These are phyloP conservation scores for Blastobotrys robertii DNA, from an alignment of 805 yeast species.

Conservation along the genomic window DNA sequence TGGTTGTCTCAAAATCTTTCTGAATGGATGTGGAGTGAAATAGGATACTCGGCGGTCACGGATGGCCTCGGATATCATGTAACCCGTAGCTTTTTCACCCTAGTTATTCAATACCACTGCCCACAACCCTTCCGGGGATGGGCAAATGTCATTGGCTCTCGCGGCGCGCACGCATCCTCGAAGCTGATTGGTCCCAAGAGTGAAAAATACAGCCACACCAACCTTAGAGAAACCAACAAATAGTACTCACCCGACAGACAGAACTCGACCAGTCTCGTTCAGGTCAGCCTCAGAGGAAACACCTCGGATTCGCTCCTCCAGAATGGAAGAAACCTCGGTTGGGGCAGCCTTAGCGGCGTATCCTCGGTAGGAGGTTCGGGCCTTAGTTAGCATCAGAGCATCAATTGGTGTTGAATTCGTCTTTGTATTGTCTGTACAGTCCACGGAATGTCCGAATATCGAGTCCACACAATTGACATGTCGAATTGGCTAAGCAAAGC, in stretches of 20 bases:
- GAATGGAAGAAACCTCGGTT: constrained; percentile 97
- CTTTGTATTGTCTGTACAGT: background rate
- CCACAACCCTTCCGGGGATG: background rate
- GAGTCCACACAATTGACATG: too few relatives aligned
- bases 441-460: background rate
- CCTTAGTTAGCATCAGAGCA: constrained; percentile 8
- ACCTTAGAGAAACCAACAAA: constrained; percentile 1
- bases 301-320: constrained; percentile 99
- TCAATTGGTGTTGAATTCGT: background rate
- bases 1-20: too few relatives aligned
- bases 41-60: too few relatives aligned
- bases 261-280: constrained; percentile 98
- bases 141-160: background rate
- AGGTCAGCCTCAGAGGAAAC: constrained; percentile 94
- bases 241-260: constrained; percentile 84
- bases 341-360: constrained; percentile 98
- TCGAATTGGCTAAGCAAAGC: background rate
- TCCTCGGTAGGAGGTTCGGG: constrained; percentile 57
- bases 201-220: background rate
- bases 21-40: too few relatives aligned
- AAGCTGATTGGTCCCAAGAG: background rate
- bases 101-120: background rate
- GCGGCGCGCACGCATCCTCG: background rate
- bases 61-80: too few relatives aligned
- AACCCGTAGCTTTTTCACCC: too few relatives aligned